Conservation (phyloP, 345 rosid genomes). For the Rhizophora mangle region DNA sequence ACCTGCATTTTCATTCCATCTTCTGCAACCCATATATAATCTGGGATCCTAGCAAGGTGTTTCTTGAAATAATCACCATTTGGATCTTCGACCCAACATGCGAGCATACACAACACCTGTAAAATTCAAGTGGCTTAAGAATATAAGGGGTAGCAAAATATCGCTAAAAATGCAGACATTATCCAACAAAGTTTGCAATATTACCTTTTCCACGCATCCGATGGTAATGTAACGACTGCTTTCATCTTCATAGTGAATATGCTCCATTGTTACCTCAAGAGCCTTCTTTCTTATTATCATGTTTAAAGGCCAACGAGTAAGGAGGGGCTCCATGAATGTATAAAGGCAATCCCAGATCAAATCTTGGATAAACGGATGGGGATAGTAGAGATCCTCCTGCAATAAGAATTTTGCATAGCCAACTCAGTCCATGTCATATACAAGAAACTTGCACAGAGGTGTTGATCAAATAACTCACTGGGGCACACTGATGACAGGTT, state of each 20-base stretch:
- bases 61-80: constrained; percentile 57
- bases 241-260: constrained; percentile 23
- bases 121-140: not conserved
- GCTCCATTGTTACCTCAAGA: constrained; percentile 21
- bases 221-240: constrained; percentile 22
- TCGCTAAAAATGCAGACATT: not conserved
- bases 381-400: constrained; percentile 21
- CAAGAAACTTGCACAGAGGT: not conserved
- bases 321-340: constrained; percentile 10
- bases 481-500: constrained; percentile 9
- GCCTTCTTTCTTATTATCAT: constrained; percentile 11
- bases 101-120: constrained; percentile 35
- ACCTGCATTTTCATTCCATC: constrained; percentile 97
- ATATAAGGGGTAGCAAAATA: too few relatives aligned
- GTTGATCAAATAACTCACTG: not conserved
- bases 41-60: constrained; percentile 71
- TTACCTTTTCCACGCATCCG: constrained; percentile 20
- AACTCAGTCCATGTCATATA: not conserved
- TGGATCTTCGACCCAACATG: constrained; percentile 45
- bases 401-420: not conserved
- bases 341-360: constrained; percentile 20
- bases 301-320: constrained; percentile 21
- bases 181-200: not conserved
- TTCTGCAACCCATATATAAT: constrained; percentile 87
- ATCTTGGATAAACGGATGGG: constrained; percentile 17